phyloP scores from a whole-genome alignment of 2,329 filamentous ascomycete genomes.

The Dactylellina cionopaga region DNA sequence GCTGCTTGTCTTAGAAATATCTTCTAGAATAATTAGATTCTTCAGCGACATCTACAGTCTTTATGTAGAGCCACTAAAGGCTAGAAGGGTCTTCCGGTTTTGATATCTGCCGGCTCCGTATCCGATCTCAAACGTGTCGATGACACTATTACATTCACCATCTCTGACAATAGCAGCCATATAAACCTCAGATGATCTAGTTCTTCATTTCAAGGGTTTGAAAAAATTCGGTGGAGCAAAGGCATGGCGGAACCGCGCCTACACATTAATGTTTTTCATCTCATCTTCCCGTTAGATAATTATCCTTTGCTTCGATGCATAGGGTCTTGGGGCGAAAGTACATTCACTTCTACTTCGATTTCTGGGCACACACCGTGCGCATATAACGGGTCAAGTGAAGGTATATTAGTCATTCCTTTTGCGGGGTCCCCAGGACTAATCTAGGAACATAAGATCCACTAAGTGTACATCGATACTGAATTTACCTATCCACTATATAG shows the following conservation, averaged over 20 bases:
- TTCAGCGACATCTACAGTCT: not conserved
- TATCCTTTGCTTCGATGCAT: not conserved
- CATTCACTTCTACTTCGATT: not conserved
- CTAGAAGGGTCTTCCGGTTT: not conserved
- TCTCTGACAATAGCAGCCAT: not conserved
- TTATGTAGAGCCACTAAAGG: slow-evolving; percentile 11
- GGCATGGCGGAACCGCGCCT: slow-evolving; percentile 9
- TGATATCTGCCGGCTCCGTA: not conserved
- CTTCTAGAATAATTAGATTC: not conserved
- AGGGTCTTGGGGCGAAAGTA: not conserved
- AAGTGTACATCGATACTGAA: not conserved
- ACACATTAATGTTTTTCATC: not conserved
- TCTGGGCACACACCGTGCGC: not conserved
- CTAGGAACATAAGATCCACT: not conserved
- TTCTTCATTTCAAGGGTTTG: not conserved
- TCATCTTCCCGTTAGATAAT: no score
- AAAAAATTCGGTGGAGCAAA: slow-evolving; percentile 2
- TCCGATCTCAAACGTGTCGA: not conserved
- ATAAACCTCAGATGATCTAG: slow-evolving; percentile 5
- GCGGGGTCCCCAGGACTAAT: slow-evolving; percentile 13
- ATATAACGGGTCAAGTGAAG: not conserved
- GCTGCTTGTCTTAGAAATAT: not conserved
- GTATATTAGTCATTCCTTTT: not conserved
- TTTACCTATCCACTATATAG: no score
- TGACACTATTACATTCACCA: not conserved